Base-by-base conservation (phyloP, 306 rosid genomes). In the Heteromeles arbutifolia region DNA sequence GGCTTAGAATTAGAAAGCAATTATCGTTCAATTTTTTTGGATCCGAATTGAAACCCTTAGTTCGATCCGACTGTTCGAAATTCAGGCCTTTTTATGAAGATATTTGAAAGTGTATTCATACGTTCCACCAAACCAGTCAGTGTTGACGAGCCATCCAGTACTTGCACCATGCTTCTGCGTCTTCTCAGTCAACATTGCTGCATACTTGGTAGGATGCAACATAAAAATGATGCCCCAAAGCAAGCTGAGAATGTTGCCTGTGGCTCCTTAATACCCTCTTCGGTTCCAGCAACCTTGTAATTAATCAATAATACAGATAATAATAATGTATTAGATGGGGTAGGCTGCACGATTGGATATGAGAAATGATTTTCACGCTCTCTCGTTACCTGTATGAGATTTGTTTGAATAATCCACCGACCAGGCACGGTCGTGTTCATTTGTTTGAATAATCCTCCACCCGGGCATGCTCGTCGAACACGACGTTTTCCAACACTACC, bases 111-210 rank as follows among this genome's bases (percentile, higher is more conserved):
- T 21, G 12, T 22, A 1, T 11, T 19, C 11, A 21, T 81, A 91
- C 93, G 92, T 87, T 67, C 98, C 98, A 57, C 85, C 96, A 0
- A 95, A 93, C 95, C 95, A 90, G 80, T 93, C 97, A 17, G 98
- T 93, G 87, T 93, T 93, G 19, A 93, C 96, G 11, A 93, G 95
- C 96, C 96, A 93, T 6, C 89, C 98, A 0, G 95, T 90, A 34
- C 39, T 6, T 10, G 98, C 96, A 21, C 98, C 95, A 64, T 93
- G 95, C 22, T 72, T 70, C 78, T 85, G 75, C 98, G 90, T 93
- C 86, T 93, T 93, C 70, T 93, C 89, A 8, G 98, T 95, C 31
- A 93, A 86, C 98, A 93, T 93, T 69, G 98, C 97, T 2, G 98
- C 98, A 80, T 93, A 93, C 73, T 82, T 89, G n/a, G 98, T 93